A percentile compares a stretch with the other conserved stretches of the same genome.
Evolutionary conservation across 768 basidiomycete genomes (phyloP).

Genomic region (Suillus subluteus): DNA sequence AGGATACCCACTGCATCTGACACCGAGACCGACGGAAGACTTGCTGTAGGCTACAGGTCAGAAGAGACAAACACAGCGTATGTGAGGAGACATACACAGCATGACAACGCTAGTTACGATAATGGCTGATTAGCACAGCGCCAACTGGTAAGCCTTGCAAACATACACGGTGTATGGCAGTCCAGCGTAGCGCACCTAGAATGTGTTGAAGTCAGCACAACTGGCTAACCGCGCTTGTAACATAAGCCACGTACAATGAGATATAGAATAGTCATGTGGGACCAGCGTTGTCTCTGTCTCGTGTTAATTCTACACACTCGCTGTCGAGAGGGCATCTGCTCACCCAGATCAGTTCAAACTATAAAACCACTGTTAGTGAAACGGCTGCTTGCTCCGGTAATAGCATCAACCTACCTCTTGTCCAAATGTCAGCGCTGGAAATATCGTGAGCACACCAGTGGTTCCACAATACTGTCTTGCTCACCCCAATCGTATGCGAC

Average conservation of each 20-base stretch:
- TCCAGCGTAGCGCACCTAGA: constrained; percentile 6
- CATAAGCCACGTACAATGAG: not conserved
- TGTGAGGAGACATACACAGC: not conserved
- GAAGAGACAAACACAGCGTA: not conserved
- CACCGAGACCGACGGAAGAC: not conserved
- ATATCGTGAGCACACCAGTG: not conserved
- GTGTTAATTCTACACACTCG: not conserved
- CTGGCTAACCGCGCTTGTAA: not conserved
- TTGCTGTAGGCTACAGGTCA: not conserved
- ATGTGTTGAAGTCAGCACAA: not conserved
- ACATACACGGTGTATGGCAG: constrained; percentile 1
- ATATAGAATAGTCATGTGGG: not conserved
- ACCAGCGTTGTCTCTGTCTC: not conserved
- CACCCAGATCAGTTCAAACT: constrained; percentile 4
- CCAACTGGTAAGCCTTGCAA: not conserved
- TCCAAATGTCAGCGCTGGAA: not conserved
- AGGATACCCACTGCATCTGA: not conserved
- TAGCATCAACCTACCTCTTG: not conserved
- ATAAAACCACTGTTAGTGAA: not conserved
- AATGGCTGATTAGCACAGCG: not conserved
- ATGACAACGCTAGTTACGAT: not conserved
- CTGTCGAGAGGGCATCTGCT: not conserved
- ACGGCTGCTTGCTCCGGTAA: not conserved
- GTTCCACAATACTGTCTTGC: not conserved
- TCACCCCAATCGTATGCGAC: constrained; percentile 1